Conservation (phyloP, 2,329 filamentous ascomycete species). For the Penicillium sclerotiorum region DNA sequence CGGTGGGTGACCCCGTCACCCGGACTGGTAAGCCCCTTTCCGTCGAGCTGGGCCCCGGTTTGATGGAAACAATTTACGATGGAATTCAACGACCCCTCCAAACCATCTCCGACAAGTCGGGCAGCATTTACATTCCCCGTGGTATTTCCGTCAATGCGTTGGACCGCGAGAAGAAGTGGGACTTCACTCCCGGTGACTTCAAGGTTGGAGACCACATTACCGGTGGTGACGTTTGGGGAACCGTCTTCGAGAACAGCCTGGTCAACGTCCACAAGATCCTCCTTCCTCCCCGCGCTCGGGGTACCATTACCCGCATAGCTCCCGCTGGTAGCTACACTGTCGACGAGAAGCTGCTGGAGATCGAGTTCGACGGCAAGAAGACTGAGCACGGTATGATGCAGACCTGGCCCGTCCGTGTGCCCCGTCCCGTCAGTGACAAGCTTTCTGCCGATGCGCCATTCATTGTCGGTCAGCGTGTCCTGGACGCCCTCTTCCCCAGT, state of each 20-base stretch:
- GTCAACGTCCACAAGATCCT: constrained; percentile 92
- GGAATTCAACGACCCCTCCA: constrained; percentile 95
- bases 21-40: constrained; percentile 95
- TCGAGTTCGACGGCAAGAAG: constrained; percentile 97
- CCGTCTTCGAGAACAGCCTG: constrained; percentile 93
- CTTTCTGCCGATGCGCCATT: constrained; percentile 86
- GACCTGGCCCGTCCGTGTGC: constrained; percentile 95
- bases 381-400: constrained; percentile 98
- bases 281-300: constrained; percentile 83
- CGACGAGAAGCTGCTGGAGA: constrained; percentile 87
- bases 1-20: constrained; percentile 87
- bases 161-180: constrained; percentile 92
- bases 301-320: constrained; percentile 89
- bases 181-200: constrained; percentile 79
- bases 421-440: constrained; percentile 89
- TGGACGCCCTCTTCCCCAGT: constrained; percentile 93
- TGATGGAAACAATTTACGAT: constrained; percentile 99
- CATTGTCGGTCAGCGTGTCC: constrained; percentile 92
- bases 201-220: constrained; percentile 98
- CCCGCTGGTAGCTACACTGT: constrained; percentile 92
- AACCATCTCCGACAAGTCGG: constrained; percentile 73
- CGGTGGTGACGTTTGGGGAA: constrained; percentile 94
- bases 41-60: constrained; percentile 92
- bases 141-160: constrained; percentile 86
- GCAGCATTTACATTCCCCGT: constrained; percentile 96